These are phyloP conservation scores for Nakazawaea peltata DNA, from an alignment of 805 yeast species.

Conservation along the genomic window DNA sequence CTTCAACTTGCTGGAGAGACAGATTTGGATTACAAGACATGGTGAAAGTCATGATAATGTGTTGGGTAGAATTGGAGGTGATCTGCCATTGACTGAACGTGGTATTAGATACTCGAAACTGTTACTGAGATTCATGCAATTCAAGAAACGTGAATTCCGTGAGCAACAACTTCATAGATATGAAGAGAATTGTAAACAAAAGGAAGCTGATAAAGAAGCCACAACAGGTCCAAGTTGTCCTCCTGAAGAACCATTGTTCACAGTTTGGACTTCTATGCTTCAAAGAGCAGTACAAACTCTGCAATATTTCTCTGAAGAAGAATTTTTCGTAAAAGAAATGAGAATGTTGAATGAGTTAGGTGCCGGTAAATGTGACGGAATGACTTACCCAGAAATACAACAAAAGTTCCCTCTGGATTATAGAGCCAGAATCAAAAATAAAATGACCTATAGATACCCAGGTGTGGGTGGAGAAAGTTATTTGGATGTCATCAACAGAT, in stretches of 20 bases:
- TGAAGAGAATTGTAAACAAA: conserved; percentile 30
- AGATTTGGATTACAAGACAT: conserved; percentile 91
- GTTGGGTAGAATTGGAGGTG: conserved; percentile 86
- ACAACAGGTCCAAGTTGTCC: conserved; percentile 18
- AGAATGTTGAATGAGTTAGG: conserved; percentile 90
- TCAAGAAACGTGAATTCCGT: conserved; percentile 64
- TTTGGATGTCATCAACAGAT: conserved; percentile 83
- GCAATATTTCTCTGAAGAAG: conserved; percentile 61
- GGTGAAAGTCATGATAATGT: conserved; percentile 90
- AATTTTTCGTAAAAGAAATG: conserved; percentile 77
- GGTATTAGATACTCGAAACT: conserved; percentile 73
- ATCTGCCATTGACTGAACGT: conserved; percentile 69
- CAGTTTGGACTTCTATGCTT: conserved; percentile 92
- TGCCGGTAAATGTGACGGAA: conserved; percentile 87
- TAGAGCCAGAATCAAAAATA: conserved; percentile 64
- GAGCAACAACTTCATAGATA: conserved; percentile 49
- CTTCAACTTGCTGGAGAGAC: conserved; percentile 82
- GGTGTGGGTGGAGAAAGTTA: conserved; percentile 98
- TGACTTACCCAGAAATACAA: conserved; percentile 87
- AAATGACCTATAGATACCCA: conserved; percentile 84
- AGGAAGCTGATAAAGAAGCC: conserved; percentile 15
- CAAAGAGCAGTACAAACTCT: conserved; percentile 74
- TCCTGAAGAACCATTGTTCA: conserved; percentile 66
- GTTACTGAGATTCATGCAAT: conserved; percentile 63
- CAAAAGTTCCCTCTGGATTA: conserved; percentile 68